Evolutionary conservation across 2,329 filamentous ascomycete species (phyloP), one percentile per base, ranked within the genome.

Genomic region (Samsoniella hepiali): DNA sequence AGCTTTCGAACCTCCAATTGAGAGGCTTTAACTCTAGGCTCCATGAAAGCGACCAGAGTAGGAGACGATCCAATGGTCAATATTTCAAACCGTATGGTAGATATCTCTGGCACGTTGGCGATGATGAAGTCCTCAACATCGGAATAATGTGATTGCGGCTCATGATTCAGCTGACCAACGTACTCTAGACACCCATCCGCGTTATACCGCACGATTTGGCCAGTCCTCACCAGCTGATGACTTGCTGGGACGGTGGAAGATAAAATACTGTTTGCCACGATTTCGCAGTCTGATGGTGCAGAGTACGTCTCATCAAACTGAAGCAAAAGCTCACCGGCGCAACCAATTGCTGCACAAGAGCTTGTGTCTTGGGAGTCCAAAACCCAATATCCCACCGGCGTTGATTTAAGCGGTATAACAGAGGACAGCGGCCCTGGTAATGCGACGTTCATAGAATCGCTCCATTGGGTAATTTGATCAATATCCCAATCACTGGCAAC

Each of bases 311-410:
- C 49, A 2, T 51, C 29, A 0, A 67, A 66, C 13, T 71, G 66
- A 10, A 70, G 55, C n/a, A 64, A 55, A 0, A 68, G 65, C 51
- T 70, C 67, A 29, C 68, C 69, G 1, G 67, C 38, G 9, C 59
- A 56, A 9, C 65, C 64, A 47, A 69, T 54, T 0, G 66, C 49
- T 0, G 65, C 64, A 1, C 70, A 49, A 10, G 36, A 34, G 42
- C 64, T 51, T n/a, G 49, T 17, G 29, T 51, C 34, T 3, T 51
- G 15, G 4, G 27, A 34, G 31, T 51, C 49, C 27, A 31, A 17
- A 13, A 51, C 8, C 49, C 49, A 51, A 34, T 34, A 5, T 7
- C 27, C 49, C 27, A 31, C 31, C 11, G 31, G 49, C 2, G 15
- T 29, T 34, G 49, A 11, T 3, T 17, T 11, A 22, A 17, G 27